These are phyloP conservation scores for Amborella trichopoda DNA, from an alignment of 164 flowering plant genomes.

Conservation along the genomic window DNA sequence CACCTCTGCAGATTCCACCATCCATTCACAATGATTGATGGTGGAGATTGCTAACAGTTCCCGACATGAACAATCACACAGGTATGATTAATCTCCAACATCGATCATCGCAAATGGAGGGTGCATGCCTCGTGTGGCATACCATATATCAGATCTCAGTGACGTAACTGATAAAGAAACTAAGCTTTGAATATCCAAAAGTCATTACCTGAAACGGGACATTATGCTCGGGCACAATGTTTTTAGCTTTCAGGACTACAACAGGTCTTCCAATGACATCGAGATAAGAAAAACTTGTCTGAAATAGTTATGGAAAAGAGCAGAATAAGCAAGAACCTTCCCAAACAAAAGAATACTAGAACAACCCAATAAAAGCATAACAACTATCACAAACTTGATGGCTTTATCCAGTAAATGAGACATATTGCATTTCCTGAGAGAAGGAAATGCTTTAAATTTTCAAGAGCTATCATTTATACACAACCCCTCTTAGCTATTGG, in stretches of 20 bases:
- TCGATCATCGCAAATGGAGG: background rate
- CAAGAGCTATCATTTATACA: too few relatives aligned
- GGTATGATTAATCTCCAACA: background rate
- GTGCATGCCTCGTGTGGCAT: background rate
- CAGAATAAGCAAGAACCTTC: background rate
- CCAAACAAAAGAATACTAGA: background rate
- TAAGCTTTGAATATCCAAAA: background rate
- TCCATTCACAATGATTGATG: too few relatives aligned
- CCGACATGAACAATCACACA: too few relatives aligned
- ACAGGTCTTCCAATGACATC: conserved; percentile 90
- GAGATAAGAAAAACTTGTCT: conserved; percentile 88
- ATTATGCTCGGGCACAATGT: conserved; percentile 80
- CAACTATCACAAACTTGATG: background rate
- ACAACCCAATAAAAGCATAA: background rate
- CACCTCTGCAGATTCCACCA: too few relatives aligned
- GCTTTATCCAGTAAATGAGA: background rate
- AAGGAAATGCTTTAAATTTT: background rate
- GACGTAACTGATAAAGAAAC: background rate
- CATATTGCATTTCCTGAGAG: background rate
- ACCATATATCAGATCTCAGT: background rate
- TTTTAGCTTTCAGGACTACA: conserved; percentile 79
- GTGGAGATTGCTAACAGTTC: too few relatives aligned
- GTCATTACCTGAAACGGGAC: conserved; percentile 72
- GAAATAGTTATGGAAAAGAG: conserved; percentile 19
- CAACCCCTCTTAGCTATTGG: too few relatives aligned